Evolutionary conservation across 164 flowering plant species (phyloP).

Genomic region (Taxillus chinensis): DNA sequence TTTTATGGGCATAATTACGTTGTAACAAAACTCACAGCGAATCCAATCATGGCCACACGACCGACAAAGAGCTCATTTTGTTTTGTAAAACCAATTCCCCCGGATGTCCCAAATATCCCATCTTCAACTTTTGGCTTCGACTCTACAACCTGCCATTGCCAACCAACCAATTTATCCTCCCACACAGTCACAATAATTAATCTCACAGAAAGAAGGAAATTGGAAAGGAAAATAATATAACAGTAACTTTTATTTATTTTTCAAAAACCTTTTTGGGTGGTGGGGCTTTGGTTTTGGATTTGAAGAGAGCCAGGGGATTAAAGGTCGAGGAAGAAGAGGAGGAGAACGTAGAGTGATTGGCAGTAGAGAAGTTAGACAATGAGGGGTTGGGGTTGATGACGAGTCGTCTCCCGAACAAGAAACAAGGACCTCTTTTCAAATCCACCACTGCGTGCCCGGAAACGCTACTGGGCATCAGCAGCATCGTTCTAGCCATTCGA

Average conservation of each 20-base stretch:
- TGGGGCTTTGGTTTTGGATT: constrained; percentile 78
- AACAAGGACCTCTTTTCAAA: constrained; percentile 9
- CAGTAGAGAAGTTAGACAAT: constrained; percentile 28
- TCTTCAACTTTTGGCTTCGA: constrained; percentile 70
- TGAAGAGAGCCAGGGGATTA: constrained; percentile 60
- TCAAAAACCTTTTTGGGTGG: constrained; percentile 40
- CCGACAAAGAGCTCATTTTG: constrained; percentile 96
- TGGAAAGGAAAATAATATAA: no score
- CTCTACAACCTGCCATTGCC: constrained; percentile 18
- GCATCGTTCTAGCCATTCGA: constrained; percentile 68
- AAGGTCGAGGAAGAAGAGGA: constrained; percentile 15
- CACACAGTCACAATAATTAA: no score
- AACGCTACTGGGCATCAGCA: constrained; percentile 39
- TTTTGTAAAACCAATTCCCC: constrained; percentile 98
- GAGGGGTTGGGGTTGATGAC: constrained; percentile 28
- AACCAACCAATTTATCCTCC: not conserved
- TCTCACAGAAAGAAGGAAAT: no score
- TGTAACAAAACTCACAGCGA: constrained; percentile 55
- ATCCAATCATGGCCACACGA: constrained; percentile 97
- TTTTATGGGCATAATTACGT: no score
- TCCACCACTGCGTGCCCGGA: constrained; percentile 14
- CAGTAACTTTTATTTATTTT: not conserved
- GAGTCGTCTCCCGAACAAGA: constrained; percentile 19
- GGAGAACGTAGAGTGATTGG: constrained; percentile 2
- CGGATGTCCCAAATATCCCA: constrained; percentile 94